These are phyloP conservation scores for Phytopythium oedochilum DNA, from an alignment of 352 stramenopile genomes.

Conservation along the genomic window DNA sequence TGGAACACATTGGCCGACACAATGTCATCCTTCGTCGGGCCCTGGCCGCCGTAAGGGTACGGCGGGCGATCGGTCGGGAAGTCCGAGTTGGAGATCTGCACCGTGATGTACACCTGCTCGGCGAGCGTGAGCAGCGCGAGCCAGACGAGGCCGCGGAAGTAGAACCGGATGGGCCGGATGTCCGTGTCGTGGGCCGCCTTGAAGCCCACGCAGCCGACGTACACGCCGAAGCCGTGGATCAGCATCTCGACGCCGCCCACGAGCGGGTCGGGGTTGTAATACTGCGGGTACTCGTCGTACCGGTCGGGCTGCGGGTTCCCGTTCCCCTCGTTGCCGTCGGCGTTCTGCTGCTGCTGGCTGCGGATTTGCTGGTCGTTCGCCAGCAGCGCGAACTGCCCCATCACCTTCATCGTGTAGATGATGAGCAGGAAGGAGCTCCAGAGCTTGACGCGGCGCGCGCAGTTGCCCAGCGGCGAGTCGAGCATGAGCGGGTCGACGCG, in stretches of 20 bases:
- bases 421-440: slow-evolving; percentile 87
- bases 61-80: slow-evolving; percentile 65
- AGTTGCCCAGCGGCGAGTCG: slow-evolving; percentile 77
- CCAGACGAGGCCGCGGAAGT: slow-evolving; percentile 73
- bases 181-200: slow-evolving; percentile 85
- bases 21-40: slow-evolving; percentile 78
- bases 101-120: slow-evolving; percentile 82
- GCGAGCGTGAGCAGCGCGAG: slow-evolving; percentile 69
- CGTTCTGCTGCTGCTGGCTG: slow-evolving; percentile 25
- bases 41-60: slow-evolving; percentile 68
- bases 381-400: slow-evolving; percentile 79
- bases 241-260: slow-evolving; percentile 65
- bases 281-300: slow-evolving; percentile 75
- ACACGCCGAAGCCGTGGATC: slow-evolving; percentile 80
- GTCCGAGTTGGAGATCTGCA: slow-evolving; percentile 75
- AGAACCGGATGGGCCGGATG: slow-evolving; percentile 82
- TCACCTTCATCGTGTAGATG: slow-evolving; percentile 90
- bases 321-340: slow-evolving; percentile 17
- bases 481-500: slow-evolving; percentile 85
- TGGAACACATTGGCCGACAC: slow-evolving; percentile 85
- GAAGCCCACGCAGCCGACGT: slow-evolving; percentile 83
- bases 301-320: slow-evolving; percentile 38
- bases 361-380: slow-evolving; percentile 77
- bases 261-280: slow-evolving; percentile 74
- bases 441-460: slow-evolving; percentile 77